Evolutionary conservation across 169 alveolate species (phyloP).

Genomic region (Eimeria tenella): DNA sequence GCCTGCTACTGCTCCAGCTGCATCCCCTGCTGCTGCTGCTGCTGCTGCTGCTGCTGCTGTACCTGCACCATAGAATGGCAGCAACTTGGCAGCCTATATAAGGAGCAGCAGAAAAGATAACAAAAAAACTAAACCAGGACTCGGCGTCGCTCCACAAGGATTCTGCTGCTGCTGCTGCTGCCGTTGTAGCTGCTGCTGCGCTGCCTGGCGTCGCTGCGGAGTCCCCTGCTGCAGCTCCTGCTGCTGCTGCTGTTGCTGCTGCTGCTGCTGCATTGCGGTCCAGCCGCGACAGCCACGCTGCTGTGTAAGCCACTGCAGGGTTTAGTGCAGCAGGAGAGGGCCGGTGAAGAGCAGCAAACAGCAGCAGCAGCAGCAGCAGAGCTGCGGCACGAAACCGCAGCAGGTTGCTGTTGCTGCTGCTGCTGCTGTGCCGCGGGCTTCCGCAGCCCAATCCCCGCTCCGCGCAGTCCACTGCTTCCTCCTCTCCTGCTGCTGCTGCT

Average conservation of each 20-base stretch:
- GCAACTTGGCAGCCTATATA: conserved; percentile 4
- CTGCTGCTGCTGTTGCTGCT: too few relatives aligned
- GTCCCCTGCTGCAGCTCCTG: too few relatives aligned
- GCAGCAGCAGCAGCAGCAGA: conserved; percentile 30
- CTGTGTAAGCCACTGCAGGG: conserved; percentile 22
- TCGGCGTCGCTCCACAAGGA: background rate
- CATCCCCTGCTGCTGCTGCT: background rate
- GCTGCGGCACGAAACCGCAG: background rate
- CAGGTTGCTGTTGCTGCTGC: conserved; percentile 15
- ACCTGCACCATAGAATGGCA: conserved; percentile 12
- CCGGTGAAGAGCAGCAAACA: conserved; percentile 25
- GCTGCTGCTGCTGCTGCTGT: background rate
- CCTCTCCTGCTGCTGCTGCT: too few relatives aligned
- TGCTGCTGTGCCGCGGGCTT: background rate
- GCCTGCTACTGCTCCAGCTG: background rate
- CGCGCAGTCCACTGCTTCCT: too few relatives aligned
- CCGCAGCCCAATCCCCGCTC: too few relatives aligned
- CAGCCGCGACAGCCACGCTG: conserved; percentile 8
- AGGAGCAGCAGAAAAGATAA: background rate
- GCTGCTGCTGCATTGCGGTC: too few relatives aligned
- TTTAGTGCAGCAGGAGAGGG: conserved; percentile 10
- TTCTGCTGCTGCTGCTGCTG: background rate
- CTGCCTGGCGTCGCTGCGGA: too few relatives aligned
- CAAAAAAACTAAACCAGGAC: background rate
- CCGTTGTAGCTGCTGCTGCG: background rate